phyloP scores from a whole-genome alignment of 2,329 filamentous ascomycete species.

The Botrytis byssoidea region DNA sequence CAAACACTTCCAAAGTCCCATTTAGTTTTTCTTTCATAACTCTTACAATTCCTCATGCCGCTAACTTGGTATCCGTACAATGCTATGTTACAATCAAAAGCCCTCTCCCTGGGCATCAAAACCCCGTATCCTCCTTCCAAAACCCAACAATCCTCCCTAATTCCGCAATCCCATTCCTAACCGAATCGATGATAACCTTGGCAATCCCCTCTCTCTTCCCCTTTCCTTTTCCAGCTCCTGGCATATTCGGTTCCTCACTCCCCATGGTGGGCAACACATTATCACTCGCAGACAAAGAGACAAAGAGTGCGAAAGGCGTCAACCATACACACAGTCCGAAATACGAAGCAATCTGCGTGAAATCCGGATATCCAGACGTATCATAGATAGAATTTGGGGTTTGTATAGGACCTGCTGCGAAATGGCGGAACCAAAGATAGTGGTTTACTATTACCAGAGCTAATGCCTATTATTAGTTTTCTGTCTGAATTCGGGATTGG shows the following conservation, averaged over 20 bases:
- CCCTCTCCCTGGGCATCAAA: conserved; percentile 27
- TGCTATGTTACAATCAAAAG: conserved; percentile 17
- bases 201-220: conserved; percentile 62
- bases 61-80: not conserved
- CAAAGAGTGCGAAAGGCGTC: conserved; percentile 91
- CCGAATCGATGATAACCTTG: conserved; percentile 61
- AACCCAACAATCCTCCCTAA: conserved; percentile 34
- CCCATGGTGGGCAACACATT: conserved; percentile 94
- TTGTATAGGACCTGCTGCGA: conserved; percentile 62
- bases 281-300: conserved; percentile 89
- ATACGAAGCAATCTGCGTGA: conserved; percentile 92
- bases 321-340: conserved; percentile 97
- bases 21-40: not conserved
- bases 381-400: conserved; percentile 65
- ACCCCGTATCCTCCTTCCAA: conserved; percentile 34
- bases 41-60: conserved; percentile 6
- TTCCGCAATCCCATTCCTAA: conserved; percentile 51
- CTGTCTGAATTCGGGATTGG: not conserved
- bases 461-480: conserved; percentile 41
- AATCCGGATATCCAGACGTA: conserved; percentile 66
- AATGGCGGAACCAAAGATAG: conserved; percentile 94
- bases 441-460: conserved; percentile 85
- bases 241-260: conserved; percentile 55
- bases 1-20: not conserved
- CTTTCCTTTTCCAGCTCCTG: conserved; percentile 44